phyloP scores from a whole-genome alignment of 148 eudicot species.

The Euryodendron excelsum region DNA sequence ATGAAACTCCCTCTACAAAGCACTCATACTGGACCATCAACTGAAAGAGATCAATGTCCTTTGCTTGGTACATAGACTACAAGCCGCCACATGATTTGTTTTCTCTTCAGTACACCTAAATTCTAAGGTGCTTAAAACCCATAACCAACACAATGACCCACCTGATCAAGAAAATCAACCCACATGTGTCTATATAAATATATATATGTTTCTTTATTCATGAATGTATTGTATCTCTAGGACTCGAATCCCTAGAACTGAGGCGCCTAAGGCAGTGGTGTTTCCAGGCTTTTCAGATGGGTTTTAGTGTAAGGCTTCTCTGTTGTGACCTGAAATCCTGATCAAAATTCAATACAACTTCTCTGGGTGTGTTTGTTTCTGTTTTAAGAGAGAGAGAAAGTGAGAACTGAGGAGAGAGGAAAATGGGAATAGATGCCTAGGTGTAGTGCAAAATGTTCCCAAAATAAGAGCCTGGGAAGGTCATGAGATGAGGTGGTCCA shows the following conservation, averaged over 20 bases:
- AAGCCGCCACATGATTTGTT: constrained; percentile 28
- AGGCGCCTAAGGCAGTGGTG: constrained; percentile 6
- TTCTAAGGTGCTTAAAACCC: background rate
- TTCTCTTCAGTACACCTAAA: background rate
- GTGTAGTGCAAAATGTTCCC: constrained; percentile 22
- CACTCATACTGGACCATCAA: background rate
- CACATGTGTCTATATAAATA: no score
- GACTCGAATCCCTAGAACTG: constrained; percentile 28
- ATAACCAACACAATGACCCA: background rate
- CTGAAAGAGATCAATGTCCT: constrained; percentile 5
- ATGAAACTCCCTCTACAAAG: background rate
- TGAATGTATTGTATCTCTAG: background rate
- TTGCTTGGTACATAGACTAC: constrained; percentile 8
- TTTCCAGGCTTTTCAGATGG: constrained; percentile 31
- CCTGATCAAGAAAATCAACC: no score
- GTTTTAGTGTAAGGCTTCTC: background rate
- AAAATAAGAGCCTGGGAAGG: constrained; percentile 29
- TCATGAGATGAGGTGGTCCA: constrained; percentile 55
- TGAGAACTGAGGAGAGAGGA: background rate
- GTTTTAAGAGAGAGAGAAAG: background rate
- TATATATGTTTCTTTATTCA: background rate
- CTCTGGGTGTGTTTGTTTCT: background rate
- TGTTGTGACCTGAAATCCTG: constrained; percentile 1
- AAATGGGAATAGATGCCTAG: constrained; percentile 15
- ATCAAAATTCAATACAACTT: constrained; percentile 19